Evolutionary conservation across 2,329 filamentous ascomycete genomes (phyloP), one percentile per base, ranked within the genome.

Genomic region (Exophiala alcalophila): DNA sequence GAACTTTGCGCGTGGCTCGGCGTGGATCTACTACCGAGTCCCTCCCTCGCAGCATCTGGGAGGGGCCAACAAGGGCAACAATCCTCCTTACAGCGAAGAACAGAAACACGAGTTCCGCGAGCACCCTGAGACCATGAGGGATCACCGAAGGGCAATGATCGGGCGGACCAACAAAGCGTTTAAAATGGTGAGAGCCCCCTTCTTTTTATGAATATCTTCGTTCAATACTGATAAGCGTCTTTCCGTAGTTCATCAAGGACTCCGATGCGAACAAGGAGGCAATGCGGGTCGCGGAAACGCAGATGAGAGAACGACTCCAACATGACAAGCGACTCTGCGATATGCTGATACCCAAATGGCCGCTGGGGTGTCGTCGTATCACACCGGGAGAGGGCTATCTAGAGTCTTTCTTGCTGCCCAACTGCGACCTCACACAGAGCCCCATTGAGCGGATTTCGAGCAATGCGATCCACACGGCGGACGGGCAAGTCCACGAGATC

Each of bases 371-470:
- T 34, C 47, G 47, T 12, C 33, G 47, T 3, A 39, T 50, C 14
- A 50, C 47, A 7, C 47, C 47, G 7, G 57, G 58, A 14, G 49
- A 59, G 16, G 59, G 59, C 6, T 61, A 60, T 29, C 42, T 61
- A 2, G 69, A 61, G 30, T 29, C 46, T 2, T 49, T 36, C 52
- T 52, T 20, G 42, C 43, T 43, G 24, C 62, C 36, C 29, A 67
- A 43, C 47, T 64, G 64, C 2, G 35, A 53, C 9, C 40, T 61
- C 6, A 38, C 50, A 4, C 53, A 51, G n/a, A 64, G 62, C 24
- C 49, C 65, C n/a, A 66, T 65, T 6, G 50, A 52, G 0, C 47
- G 56, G 7, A 39, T 60, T 3, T 68, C 64, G 57, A 54, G 3
- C 15, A 67, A 60, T 30, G 55, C 58, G 1, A 49, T 68, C 10